Percentiles rank a stretch among this genome's conserved stretches.
These are phyloP conservation scores for Arthrobotrys entomopaga DNA, from an alignment of 2,329 filamentous ascomycete genomes.

Conservation along the genomic window DNA sequence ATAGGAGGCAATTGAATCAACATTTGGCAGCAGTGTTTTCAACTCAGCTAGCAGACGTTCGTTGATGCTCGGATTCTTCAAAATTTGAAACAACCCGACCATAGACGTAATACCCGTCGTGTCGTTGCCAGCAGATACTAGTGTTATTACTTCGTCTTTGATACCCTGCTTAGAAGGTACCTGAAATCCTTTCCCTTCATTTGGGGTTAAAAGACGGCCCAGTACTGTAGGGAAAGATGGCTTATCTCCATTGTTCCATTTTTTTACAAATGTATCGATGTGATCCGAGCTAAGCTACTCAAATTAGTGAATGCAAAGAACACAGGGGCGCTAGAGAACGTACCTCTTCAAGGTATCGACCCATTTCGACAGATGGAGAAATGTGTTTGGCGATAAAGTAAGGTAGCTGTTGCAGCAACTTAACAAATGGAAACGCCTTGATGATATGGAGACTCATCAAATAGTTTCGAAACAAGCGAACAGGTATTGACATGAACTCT, in stretches of 20 bases:
- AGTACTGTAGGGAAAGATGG: slow-evolving; percentile 30
- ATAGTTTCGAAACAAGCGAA: slow-evolving; percentile 23
- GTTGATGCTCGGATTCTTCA: no score
- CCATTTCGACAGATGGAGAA: slow-evolving; percentile 27
- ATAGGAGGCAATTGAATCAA: slow-evolving; percentile 56
- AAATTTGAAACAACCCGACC: no score
- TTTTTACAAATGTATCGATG: slow-evolving; percentile 20
- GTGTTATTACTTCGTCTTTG: neutral
- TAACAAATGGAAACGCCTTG: slow-evolving; percentile 30
- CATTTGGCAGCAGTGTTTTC: slow-evolving; percentile 56
- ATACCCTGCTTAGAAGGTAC: slow-evolving; percentile 56
- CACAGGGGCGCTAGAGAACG: no score
- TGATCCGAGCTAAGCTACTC: slow-evolving; percentile 10
- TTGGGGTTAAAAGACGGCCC: slow-evolving; percentile 21
- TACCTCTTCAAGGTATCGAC: slow-evolving; percentile 17
- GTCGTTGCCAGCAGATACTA: no score
- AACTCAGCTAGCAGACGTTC: slow-evolving; percentile 56
- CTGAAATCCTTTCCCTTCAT: slow-evolving; percentile 27
- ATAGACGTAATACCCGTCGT: no score
- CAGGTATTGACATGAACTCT: slow-evolving; percentile 24
- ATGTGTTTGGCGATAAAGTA: slow-evolving; percentile 27
- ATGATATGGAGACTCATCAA: slow-evolving; percentile 35
- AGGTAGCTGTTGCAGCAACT: slow-evolving; percentile 18
- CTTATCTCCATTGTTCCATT: slow-evolving; percentile 23
- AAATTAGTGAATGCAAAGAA: neutral